Base-by-base conservation (phyloP, 2,329 filamentous ascomycete genomes). In the Drechslerella coelobrocha region DNA sequence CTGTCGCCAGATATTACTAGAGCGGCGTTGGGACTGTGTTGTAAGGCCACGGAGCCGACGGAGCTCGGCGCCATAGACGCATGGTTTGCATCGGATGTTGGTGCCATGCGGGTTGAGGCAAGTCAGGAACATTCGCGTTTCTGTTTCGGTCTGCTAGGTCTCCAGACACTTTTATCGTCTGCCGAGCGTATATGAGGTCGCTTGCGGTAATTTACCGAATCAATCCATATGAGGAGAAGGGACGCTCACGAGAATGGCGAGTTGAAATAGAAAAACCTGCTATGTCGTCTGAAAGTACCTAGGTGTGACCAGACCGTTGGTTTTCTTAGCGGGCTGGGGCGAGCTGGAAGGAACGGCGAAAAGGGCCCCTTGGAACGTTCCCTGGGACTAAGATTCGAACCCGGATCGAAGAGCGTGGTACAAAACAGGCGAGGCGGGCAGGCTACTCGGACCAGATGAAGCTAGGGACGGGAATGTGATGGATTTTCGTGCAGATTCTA, bases 71-170 rank as follows among this genome's bases (percentile, higher is more conserved):
- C 55, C 66, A 51, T 41, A 55, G 66, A 54, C 59, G 66, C 66
- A 71, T 71, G 54, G 54, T 47, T 63, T 34, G 59, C 29, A 55
- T 54, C 26, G 17, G 59, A 63, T 21, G 59, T 45, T 37, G 51
- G 53, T 55, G 59, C 66, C 66, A 71, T 71, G 66, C 66, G 66
- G 59, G 50, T 59, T 37, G 51, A 39, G 37, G 12, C 31, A 37
- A 51, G 14, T 19, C 41, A 21, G 17, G 52, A 34, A 52, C 51
- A 53, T 57, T 26, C 37, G 45, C 65, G 53, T 26, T 8, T 37
- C 21, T 26, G 31, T 34, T 24, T 54, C 27, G 19, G 31, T 52
- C 39, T 39, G 6, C 23, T 61, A 39, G 34, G 21, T 50, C 45
- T 41, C 29, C 10, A 26, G 50, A 39, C 19, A 41, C 41, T 31